A percentile compares a stretch with the other conserved stretches of the same genome.
Conservation (phyloP, 176 grass and related monocot genomes). For the Oropetium thomaeum region DNA sequence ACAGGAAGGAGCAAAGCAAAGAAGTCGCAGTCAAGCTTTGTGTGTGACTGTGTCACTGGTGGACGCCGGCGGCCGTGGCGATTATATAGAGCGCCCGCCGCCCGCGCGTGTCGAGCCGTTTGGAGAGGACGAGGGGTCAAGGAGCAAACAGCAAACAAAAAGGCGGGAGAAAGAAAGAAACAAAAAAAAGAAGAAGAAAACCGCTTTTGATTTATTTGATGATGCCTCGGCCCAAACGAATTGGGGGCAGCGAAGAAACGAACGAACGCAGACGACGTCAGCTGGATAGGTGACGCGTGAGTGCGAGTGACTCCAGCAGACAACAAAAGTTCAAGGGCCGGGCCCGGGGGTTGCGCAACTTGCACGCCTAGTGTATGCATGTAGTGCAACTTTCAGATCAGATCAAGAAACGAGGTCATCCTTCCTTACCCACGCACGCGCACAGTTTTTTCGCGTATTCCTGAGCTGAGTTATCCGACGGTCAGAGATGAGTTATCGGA, state of each 20-base stretch:
- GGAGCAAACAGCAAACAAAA: too few relatives aligned
- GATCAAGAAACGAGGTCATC: background rate
- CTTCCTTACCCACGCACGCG: background rate
- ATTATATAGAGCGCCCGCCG: background rate
- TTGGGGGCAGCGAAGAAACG: background rate
- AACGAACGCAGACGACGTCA: too few relatives aligned
- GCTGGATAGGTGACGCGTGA: too few relatives aligned
- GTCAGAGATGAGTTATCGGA: background rate
- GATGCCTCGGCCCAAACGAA: background rate
- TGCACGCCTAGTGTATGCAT: background rate
- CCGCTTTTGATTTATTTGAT: background rate
- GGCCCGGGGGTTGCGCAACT: background rate
- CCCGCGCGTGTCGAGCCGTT: background rate
- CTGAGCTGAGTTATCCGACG: background rate
- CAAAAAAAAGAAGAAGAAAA: too few relatives aligned
- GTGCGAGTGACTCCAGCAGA: background rate
- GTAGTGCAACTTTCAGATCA: background rate
- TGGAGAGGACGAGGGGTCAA: background rate
- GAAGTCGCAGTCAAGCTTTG: background rate
- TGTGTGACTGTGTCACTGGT: background rate
- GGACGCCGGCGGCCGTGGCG: background rate
- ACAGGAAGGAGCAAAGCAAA: too few relatives aligned
- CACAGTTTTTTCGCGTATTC: background rate
- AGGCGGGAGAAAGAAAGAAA: slow-evolving; percentile 12
- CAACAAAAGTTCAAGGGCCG: background rate